phyloP scores from a whole-genome alignment of 352 stramenopile species.

The Globisporangium polare region DNA sequence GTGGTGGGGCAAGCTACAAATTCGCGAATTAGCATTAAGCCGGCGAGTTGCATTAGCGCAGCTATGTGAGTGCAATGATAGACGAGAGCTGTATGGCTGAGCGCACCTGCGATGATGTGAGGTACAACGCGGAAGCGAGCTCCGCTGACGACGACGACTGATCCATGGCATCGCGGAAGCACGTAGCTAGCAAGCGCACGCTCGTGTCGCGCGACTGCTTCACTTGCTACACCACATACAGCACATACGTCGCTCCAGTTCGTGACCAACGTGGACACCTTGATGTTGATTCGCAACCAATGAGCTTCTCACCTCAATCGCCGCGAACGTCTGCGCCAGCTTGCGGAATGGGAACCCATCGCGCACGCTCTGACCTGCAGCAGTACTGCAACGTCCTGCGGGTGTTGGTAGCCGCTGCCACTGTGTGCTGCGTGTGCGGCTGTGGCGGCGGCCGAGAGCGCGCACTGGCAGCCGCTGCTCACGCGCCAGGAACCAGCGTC shows the following conservation, averaged over 20 bases:
- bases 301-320: constrained; percentile 35
- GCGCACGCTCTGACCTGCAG: not conserved
- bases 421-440: not conserved
- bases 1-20: constrained; percentile 54
- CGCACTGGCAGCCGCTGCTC: not conserved
- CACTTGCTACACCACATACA: constrained; percentile 24
- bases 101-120: constrained; percentile 52
- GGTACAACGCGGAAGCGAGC: constrained; percentile 57
- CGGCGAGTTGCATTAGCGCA: not conserved
- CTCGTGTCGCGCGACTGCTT: constrained; percentile 55
- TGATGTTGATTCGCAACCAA: not conserved
- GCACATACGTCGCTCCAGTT: not conserved
- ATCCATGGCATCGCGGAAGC: constrained; percentile 36
- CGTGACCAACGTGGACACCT: not conserved
- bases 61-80: not conserved
- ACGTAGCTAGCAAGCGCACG: constrained; percentile 38
- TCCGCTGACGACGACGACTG: constrained; percentile 22
- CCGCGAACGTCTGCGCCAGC: constrained; percentile 44
- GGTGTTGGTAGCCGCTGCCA: not conserved
- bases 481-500: not conserved
- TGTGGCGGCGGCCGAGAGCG: not conserved
- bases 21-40: too few species aligned
- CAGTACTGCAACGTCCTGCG: not conserved
- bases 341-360: constrained; percentile 24
- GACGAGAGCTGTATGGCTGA: not conserved